Conservation (phyloP, 2,329 filamentous ascomycete genomes). For the Calonectria hongkongensis region DNA sequence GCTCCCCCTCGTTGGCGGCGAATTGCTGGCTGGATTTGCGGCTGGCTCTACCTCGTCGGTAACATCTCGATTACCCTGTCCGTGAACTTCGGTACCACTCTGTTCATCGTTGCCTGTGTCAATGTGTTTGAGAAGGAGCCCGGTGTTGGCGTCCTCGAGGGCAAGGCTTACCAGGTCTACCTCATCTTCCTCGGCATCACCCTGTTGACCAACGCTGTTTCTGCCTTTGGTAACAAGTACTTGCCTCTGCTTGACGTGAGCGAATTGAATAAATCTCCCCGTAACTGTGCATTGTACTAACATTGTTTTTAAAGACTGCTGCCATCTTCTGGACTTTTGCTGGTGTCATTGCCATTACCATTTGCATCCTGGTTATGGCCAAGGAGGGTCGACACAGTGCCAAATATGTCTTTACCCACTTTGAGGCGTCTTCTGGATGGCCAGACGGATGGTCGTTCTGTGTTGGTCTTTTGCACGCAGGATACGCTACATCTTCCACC, state of each 20-base stretch:
- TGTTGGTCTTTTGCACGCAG: constrained; percentile 82
- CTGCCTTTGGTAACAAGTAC: constrained; percentile 79
- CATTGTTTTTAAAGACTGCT: constrained; percentile 71
- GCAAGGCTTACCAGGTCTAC: constrained; percentile 79
- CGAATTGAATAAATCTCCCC: neutral
- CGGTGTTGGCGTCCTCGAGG: constrained; percentile 66
- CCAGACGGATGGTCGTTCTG: constrained; percentile 82
- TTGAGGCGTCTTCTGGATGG: constrained; percentile 82
- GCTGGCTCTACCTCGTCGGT: constrained; percentile 85
- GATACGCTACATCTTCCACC: constrained; percentile 84
- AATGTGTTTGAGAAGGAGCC: constrained; percentile 71
- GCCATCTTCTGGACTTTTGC: constrained; percentile 86
- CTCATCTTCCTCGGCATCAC: constrained; percentile 83
- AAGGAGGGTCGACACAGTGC: constrained; percentile 80
- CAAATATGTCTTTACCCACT: constrained; percentile 79
- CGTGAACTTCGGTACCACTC: constrained; percentile 87
- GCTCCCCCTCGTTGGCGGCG: constrained; percentile 76
- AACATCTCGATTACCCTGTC: constrained; percentile 89
- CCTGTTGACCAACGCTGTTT: constrained; percentile 78
- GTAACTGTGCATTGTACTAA: constrained; percentile 35
- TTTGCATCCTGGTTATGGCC: constrained; percentile 78
- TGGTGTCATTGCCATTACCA: constrained; percentile 79
- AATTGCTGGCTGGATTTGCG: constrained; percentile 81
- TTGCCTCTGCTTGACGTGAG: constrained; percentile 82
- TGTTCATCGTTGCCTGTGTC: constrained; percentile 75